Percentiles rank a stretch among this genome's conserved stretches.
These are phyloP conservation scores for Camelina sativa DNA, from an alignment of 345 rosid genomes.

Conservation along the genomic window DNA sequence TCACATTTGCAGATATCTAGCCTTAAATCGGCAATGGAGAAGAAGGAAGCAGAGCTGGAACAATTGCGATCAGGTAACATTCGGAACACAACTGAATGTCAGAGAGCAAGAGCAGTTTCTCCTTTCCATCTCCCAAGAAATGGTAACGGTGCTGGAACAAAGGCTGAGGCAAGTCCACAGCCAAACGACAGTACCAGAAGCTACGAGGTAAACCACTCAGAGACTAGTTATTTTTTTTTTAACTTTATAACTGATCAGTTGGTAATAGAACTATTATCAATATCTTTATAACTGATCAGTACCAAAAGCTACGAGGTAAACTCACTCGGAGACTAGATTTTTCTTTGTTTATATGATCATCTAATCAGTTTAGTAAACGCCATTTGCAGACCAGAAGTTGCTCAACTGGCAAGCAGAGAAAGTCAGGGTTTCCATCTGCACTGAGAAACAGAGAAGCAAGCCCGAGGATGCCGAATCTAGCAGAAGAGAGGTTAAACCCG, in stretches of 20 bases:
- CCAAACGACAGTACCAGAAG: constrained; percentile 54
- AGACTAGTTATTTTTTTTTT: neutral
- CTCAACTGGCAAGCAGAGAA: constrained; percentile 88
- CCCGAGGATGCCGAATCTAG: constrained; percentile 50
- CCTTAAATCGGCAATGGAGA: constrained; percentile 78
- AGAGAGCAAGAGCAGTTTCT: constrained; percentile 80
- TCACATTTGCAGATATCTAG: constrained; percentile 61
- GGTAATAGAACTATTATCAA: neutral
- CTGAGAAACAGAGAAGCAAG: constrained; percentile 62
- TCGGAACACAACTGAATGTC: constrained; percentile 58
- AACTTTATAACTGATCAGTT: neutral
- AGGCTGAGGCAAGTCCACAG: constrained; percentile 62
- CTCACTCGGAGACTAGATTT: no score
- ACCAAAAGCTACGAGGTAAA: no score
- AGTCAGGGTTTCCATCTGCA: constrained; percentile 72
- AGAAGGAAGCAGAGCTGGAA: constrained; percentile 86
- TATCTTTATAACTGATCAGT: no score
- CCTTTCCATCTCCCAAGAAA: constrained; percentile 73
- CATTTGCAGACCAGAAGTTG: constrained; percentile 74
- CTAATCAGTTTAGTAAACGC: constrained; percentile 24
- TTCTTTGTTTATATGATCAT: no score
- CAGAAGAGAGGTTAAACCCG: constrained; percentile 60
- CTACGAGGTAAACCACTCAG: constrained; percentile 55
- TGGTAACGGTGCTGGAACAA: constrained; percentile 50
- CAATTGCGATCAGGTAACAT: constrained; percentile 54